These are phyloP conservation scores for Cinnamomum micranthum DNA, from an alignment of 164 flowering plant species.

Conservation along the genomic window DNA sequence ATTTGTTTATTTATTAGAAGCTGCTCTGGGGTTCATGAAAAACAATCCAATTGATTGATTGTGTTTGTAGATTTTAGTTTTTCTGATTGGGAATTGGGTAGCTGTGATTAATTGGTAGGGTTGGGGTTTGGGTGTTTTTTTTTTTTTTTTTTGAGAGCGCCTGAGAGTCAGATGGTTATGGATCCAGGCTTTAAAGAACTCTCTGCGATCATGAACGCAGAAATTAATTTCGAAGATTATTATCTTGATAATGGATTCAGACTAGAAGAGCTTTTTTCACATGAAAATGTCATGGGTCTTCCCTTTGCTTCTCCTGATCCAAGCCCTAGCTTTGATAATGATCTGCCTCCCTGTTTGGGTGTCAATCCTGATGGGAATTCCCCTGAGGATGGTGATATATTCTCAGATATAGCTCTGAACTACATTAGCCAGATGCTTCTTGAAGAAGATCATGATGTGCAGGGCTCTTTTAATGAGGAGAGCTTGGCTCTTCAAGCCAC, in stretches of 20 bases:
- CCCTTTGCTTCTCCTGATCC: neutral
- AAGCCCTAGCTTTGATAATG: conserved; percentile 4
- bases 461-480: conserved; percentile 67
- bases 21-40: too few species aligned
- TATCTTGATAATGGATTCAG: neutral
- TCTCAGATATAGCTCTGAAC: conserved; percentile 61
- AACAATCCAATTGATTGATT: neutral
- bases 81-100: neutral
- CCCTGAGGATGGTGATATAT: conserved; percentile 30
- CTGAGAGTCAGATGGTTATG: conserved; percentile 32
- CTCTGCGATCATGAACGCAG: conserved; percentile 16
- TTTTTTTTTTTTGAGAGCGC: neutral
- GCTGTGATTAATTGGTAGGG: neutral
- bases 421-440: conserved; percentile 81
- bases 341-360: conserved; percentile 9
- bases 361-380: conserved; percentile 41
- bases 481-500: conserved; percentile 77
- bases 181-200: conserved; percentile 30
- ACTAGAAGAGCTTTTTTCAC: conserved; percentile 6
- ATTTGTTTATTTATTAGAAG: too few species aligned
- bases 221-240: conserved; percentile 17
- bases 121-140: neutral
- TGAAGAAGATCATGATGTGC: conserved; percentile 91
- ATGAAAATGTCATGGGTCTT: conserved; percentile 22
- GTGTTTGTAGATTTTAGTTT: too few species aligned